A percentile compares a stretch with the other conserved stretches of the same genome.
These are phyloP conservation scores for Solanum sejunctum DNA, from an alignment of 257 asterid genomes.

Conservation along the genomic window DNA sequence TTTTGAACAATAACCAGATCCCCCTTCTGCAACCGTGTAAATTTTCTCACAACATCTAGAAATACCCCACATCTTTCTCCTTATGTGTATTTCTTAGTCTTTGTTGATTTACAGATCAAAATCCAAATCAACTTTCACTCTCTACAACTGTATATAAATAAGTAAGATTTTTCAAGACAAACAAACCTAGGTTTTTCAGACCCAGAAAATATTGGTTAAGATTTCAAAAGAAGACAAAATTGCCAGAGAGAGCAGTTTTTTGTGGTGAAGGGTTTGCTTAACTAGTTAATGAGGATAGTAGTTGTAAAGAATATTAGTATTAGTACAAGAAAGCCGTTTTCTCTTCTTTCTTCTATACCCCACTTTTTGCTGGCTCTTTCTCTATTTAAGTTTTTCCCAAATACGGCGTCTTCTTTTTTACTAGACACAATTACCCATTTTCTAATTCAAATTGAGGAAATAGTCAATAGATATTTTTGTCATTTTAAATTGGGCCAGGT, in stretches of 20 bases:
- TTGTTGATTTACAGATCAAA: conserved; percentile 8
- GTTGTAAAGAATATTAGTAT: conserved; percentile 15
- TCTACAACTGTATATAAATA: background rate
- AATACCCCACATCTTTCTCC: conserved; percentile 35
- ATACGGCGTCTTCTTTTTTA: background rate
- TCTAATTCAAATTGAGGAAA: background rate
- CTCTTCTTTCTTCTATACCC: conserved; percentile 11
- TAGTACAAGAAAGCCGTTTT: conserved; percentile 40
- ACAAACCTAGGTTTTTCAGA: background rate
- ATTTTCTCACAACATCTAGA: conserved; percentile 55
- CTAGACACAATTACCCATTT: background rate
- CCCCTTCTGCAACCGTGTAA: conserved; percentile 62
- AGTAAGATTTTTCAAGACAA: background rate
- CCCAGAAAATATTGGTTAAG: background rate
- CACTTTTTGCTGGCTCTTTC: background rate
- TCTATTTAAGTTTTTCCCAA: background rate
- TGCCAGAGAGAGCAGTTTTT: background rate
- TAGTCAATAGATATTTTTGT: background rate
- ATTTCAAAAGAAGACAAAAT: background rate
- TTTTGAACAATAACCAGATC: conserved; percentile 67
- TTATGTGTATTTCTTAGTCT: background rate
- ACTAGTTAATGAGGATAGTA: conserved; percentile 20
- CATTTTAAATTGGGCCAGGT: conserved; percentile 1
- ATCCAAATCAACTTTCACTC: conserved; percentile 5
- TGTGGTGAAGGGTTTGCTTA: conserved; percentile 21